phyloP scores from a whole-genome alignment of 1,284 basidiomycete species.

The Malassezia arunalokei region DNA sequence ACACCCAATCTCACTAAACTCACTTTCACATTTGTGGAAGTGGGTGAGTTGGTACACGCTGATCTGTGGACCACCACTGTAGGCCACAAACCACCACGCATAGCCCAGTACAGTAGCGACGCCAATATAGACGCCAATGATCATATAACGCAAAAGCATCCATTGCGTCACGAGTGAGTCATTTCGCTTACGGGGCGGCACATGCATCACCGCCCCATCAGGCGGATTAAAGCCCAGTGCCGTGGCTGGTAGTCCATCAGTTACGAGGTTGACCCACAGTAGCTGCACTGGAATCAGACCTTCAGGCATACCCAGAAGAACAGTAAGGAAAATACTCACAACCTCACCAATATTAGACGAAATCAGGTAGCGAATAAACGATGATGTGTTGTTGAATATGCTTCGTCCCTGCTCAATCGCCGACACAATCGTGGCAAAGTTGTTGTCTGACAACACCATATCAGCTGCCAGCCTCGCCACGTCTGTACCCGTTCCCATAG shows the following conservation, averaged over 20 bases:
- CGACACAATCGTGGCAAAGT: conserved; percentile 49
- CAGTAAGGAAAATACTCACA: conserved; percentile 92
- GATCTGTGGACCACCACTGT: conserved; percentile 79
- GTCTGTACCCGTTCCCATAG: conserved; percentile 49
- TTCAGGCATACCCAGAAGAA: conserved; percentile 93
- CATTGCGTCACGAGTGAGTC: conserved; percentile 84
- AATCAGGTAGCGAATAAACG: conserved; percentile 73
- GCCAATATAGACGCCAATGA: conserved; percentile 87
- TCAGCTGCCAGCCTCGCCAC: conserved; percentile 48
- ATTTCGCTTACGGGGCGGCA: conserved; percentile 71
- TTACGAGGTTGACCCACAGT: conserved; percentile 57
- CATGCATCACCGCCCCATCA: conserved; percentile 79
- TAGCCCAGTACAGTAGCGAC: conserved; percentile 90
- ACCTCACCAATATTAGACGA: conserved; percentile 98
- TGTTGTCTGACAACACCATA: conserved; percentile 50
- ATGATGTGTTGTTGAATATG: conserved; percentile 98
- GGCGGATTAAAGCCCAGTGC: conserved; percentile 95
- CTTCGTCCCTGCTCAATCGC: conserved; percentile 73
- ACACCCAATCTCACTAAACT: conserved; percentile 81
- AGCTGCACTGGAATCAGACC: conserved; percentile 94
- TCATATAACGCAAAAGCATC: conserved; percentile 89
- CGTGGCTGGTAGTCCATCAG: conserved; percentile 87
- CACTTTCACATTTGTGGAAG: conserved; percentile 52
- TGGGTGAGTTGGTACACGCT: conserved; percentile 78
- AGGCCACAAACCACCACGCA: conserved; percentile 97